phyloP scores from a whole-genome alignment of 306 rosid genomes.

The Hippophae rhamnoides region DNA sequence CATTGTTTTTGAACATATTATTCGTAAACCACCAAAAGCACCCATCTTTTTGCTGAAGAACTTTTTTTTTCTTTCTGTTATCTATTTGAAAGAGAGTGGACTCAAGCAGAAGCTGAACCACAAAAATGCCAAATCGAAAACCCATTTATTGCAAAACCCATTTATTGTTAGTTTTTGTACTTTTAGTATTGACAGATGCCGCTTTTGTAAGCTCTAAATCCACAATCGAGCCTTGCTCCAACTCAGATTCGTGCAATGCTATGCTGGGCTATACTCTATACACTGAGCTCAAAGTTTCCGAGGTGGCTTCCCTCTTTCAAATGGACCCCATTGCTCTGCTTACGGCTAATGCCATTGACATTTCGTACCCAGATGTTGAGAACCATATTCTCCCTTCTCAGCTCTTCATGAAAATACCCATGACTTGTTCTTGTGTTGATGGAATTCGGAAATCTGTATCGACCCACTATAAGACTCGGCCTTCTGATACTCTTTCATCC shows the following conservation, averaged over 20 bases:
- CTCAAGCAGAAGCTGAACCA: not conserved
- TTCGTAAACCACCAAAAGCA: too few species aligned
- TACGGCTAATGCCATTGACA: conserved; percentile 83
- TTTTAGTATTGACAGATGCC: conserved; percentile 18
- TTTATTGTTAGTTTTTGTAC: conserved; percentile 14
- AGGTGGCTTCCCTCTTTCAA: conserved; percentile 82
- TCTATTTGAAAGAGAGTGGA: too few species aligned
- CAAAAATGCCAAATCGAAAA: conserved; percentile 27
- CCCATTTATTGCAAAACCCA: conserved; percentile 9
- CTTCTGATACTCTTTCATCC: conserved; percentile 68
- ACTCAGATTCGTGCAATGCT: conserved; percentile 77
- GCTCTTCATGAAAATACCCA: conserved; percentile 78
- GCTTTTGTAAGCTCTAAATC: conserved; percentile 47
- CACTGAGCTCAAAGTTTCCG: conserved; percentile 93
- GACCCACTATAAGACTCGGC: conserved; percentile 66
- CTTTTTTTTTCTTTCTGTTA: too few species aligned
- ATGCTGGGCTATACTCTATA: conserved; percentile 80
- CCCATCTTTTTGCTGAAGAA: too few species aligned
- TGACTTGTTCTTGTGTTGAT: conserved; percentile 71
- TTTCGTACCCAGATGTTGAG: conserved; percentile 87
- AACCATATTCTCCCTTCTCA: conserved; percentile 82
- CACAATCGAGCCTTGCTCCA: conserved; percentile 93
- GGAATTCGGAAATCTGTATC: conserved; percentile 85
- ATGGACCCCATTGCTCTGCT: conserved; percentile 77
- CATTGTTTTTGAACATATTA: too few species aligned